Evolutionary conservation across 352 stramenopile species (phyloP).

Genomic region (Phytophthora tentaculata): DNA sequence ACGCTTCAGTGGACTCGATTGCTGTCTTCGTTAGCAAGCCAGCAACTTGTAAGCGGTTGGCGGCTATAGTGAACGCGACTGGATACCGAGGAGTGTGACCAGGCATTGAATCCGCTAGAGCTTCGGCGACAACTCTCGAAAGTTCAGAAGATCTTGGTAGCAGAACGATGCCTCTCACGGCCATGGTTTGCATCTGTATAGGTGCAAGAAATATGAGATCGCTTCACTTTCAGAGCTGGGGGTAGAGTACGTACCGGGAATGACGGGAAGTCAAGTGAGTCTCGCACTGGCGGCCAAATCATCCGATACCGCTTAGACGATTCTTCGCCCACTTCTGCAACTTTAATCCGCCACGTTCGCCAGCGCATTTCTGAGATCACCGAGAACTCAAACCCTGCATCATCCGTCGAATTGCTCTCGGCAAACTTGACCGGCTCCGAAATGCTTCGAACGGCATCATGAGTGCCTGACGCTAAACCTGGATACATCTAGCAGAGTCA

Average conservation of each 20-base stretch:
- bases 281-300: constrained; percentile 50
- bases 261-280: constrained; percentile 40
- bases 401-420: background rate
- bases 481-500: constrained; percentile 43
- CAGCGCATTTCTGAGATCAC: constrained; percentile 40
- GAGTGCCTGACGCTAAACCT: constrained; percentile 23
- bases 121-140: constrained; percentile 15
- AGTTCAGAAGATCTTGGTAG: constrained; percentile 13
- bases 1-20: background rate
- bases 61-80: constrained; percentile 24
- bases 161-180: constrained; percentile 10
- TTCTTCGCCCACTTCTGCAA: constrained; percentile 2
- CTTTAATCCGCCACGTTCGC: constrained; percentile 35
- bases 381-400: constrained; percentile 33
- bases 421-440: constrained; percentile 19
- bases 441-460: constrained; percentile 43
- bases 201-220: background rate
- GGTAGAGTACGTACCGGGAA: constrained; percentile 31
- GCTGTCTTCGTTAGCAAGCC: constrained; percentile 18
- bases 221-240: background rate
- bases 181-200: constrained; percentile 11
- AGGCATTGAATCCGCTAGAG: constrained; percentile 8
- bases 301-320: constrained; percentile 13
- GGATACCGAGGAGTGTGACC: constrained; percentile 11
- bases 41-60: constrained; percentile 24